Evolutionary conservation across 805 yeast genomes (phyloP).

Genomic region (Cyberlindnera mississippiensis): DNA sequence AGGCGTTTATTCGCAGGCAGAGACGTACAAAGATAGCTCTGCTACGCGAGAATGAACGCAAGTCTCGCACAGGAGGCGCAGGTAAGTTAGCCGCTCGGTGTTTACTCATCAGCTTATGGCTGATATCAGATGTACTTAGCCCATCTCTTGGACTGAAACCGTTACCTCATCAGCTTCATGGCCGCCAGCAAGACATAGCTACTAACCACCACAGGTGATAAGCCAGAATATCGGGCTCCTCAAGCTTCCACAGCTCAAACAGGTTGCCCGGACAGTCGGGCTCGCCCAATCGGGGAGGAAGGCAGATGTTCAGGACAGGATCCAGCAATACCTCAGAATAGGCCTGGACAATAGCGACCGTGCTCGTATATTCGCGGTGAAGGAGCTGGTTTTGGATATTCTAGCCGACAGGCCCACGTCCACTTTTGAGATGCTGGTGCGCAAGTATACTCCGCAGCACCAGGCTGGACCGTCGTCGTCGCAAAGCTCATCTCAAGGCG

Average conservation of each 20-base stretch:
- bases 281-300: constrained; percentile 56
- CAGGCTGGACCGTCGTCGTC: constrained; percentile 5
- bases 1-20: too few relatives aligned
- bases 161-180: too few relatives aligned
- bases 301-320: constrained; percentile 52
- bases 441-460: constrained; percentile 5
- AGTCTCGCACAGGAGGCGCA: too few relatives aligned
- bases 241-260: constrained; percentile 51
- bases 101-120: too few relatives aligned
- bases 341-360: constrained; percentile 39
- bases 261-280: constrained; percentile 45
- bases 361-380: constrained; percentile 42
- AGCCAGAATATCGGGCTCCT: constrained; percentile 22
- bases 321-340: constrained; percentile 41
- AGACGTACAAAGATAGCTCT: too few relatives aligned
- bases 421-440: constrained; percentile 30
- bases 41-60: too few relatives aligned
- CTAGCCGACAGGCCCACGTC: constrained; percentile 36
- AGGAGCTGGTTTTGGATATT: constrained; percentile 39
- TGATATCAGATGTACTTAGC: too few relatives aligned
- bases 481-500: constrained; percentile 5
- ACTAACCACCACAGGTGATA: constrained; percentile 1
- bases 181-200: too few relatives aligned
- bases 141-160: too few relatives aligned
- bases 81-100: too few relatives aligned